phyloP scores from a whole-genome alignment of 2,329 filamentous ascomycete genomes.

The Calonectria crousiana region DNA sequence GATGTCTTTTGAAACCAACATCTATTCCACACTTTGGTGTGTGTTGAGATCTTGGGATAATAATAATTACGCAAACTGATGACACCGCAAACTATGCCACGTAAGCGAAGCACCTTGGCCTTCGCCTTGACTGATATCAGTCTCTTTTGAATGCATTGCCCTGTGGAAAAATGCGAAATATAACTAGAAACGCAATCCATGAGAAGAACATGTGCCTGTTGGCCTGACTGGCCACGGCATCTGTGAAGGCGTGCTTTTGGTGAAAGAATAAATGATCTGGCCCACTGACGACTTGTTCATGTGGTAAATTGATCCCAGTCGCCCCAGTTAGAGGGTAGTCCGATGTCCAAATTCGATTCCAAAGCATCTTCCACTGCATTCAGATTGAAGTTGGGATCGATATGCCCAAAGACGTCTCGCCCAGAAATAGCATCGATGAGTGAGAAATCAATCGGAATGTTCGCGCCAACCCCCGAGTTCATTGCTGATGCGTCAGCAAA shows the following conservation, averaged over 20 bases:
- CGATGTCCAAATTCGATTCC: constrained; percentile 67
- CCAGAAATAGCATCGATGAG: constrained; percentile 59
- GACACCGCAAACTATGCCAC: background rate
- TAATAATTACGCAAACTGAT: background rate
- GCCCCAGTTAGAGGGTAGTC: constrained; percentile 64
- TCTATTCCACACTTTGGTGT: background rate
- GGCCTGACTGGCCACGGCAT: background rate
- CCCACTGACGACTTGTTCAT: constrained; percentile 23
- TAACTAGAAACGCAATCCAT: background rate
- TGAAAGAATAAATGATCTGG: background rate
- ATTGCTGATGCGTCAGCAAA: constrained; percentile 43
- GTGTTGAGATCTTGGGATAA: background rate
- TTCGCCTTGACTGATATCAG: background rate
- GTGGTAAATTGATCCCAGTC: constrained; percentile 56
- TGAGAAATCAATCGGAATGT: constrained; percentile 55
- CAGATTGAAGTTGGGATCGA: constrained; percentile 67
- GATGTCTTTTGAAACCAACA: background rate
- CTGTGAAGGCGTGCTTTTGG: background rate
- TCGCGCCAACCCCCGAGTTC: constrained; percentile 45
- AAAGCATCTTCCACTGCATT: constrained; percentile 66
- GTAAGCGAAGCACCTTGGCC: background rate
- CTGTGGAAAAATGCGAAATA: background rate
- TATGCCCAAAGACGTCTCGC: constrained; percentile 67
- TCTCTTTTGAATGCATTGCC: background rate
- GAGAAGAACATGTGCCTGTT: background rate